phyloP scores from a whole-genome alignment of 2,329 filamentous ascomycete genomes.

The Pseudogymnoascus pannorum region DNA sequence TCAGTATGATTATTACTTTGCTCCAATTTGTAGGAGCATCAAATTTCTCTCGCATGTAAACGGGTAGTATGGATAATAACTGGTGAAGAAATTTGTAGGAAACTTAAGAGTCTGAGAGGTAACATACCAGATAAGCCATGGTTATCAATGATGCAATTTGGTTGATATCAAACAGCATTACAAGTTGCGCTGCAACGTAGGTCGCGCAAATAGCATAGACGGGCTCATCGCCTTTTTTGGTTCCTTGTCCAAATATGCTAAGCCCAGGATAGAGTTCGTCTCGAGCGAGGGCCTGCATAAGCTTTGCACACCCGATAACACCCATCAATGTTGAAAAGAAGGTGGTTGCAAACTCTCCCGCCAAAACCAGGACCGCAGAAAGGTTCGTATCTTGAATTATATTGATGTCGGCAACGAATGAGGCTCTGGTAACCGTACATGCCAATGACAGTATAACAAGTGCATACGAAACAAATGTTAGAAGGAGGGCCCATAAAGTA shows the following conservation, averaged over 20 bases:
- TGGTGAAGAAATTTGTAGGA: not conserved
- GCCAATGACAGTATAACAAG: constrained; percentile 74
- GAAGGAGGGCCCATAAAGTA: constrained; percentile 68
- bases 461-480: constrained; percentile 70
- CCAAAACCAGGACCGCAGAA: constrained; percentile 65
- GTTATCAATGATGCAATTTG: constrained; percentile 85
- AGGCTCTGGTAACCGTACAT: constrained; percentile 64
- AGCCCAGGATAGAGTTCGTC: constrained; percentile 74
- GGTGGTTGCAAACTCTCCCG: constrained; percentile 74
- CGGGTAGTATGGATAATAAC: not conserved
- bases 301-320: constrained; percentile 74
- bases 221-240: constrained; percentile 64
- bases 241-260: constrained; percentile 65
- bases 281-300: constrained; percentile 74
- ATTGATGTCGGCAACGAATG: constrained; percentile 67
- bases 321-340: constrained; percentile 86
- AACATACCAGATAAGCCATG: constrained; percentile 69
- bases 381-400: constrained; percentile 75
- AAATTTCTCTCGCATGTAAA: not conserved
- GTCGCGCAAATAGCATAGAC: constrained; percentile 70
- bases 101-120: not conserved
- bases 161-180: constrained; percentile 77
- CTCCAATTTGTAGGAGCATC: not conserved
- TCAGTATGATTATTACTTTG: constrained; percentile 11
- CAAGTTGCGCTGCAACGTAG: constrained; percentile 67